Evolutionary conservation across 108 stramenopile species (phyloP), one percentile per base, ranked within the genome.

Genomic region (Skeletonema marinoi): DNA sequence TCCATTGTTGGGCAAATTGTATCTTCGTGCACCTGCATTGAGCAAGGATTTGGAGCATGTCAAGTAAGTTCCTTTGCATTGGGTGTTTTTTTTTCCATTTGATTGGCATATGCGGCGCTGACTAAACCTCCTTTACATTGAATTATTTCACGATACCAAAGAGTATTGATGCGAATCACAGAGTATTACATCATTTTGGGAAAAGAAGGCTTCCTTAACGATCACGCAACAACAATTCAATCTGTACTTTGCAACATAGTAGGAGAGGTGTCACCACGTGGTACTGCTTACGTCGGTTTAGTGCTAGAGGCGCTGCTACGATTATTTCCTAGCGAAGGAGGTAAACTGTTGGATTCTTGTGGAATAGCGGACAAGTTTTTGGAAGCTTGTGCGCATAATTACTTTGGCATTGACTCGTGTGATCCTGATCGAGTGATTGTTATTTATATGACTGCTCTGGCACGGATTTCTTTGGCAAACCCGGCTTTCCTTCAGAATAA

Each of bases 41-140:
- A 75, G 64, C 61, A 78, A 65, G 39, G 85, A 85, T 65, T 69
- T 85, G 66, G 85, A 85, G 32, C 77, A 85, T 71, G 63, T 85
- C 14, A 71, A 68, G 81, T 81, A 76, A 77, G 80, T 48, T 8
- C 19, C 12, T 33, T 48, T 13, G 19, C 13, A 19, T 46, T 50
- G 16, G 16, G 25, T n/a, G 32, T 9, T 41, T 48, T 48, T 4
- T 14, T 19, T 4, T 14, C 10, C 30, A 11, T 67, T 30, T 59
- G 44, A 11, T 61, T 29, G 35, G 30, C 44, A 41, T 30, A 21
- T 44, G 25, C 25, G 25, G 25, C 8, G 17, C 32, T 32, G 12
- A 4, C 17, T 50, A n/a, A 33, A 32, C 29, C 31, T 31, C 13
- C 4, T 65, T 16, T 12, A 31, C 8, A 36, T 66, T 31, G 6